Base-by-base conservation (phyloP, 169 alveolate genomes). In the Cryptosporidium ubiquitum region DNA sequence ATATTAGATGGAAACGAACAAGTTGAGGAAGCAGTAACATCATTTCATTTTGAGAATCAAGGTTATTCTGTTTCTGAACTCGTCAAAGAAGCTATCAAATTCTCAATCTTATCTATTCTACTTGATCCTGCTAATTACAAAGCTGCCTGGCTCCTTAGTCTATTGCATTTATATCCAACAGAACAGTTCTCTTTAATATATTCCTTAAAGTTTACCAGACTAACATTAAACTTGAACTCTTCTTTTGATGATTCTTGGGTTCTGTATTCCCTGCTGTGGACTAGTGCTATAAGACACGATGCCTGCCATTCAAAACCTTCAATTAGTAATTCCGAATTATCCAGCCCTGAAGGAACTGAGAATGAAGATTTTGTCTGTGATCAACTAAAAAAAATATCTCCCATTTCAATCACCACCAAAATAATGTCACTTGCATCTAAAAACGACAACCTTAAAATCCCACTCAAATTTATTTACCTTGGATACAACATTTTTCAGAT, bases 231-330 rank as follows among this genome's bases (percentile, higher is more conserved):
- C 5, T 33, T 79, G 31, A 79, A 79, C 37, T 64, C 75, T 29
- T 79, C 75, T 44, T 79, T 58, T 26, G 16, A 44, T 23, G 89
- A 79, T 61, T 58, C 89, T 1, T 79, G 89, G 89, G 69, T 79
- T 3, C 39, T 79, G 18, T 61, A 64, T 42, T 37, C 89, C 10
- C 75, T 79, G 16, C 64, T 79, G 12, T 61, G 57, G 57, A 79
- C 89, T 23, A 23, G 79, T 35, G 26, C 49, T 29, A n/a, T 64
- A n/a, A 47, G 2, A 29, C 5, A 64, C 12, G 71, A 64, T 10
- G 0, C 29, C 66, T 5, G 18, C n/a, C 1, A 55, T 26, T 6
- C 20, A 23, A 6, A 9, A n/a, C 26, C 29, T 55, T 26, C 18
- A n/a, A 26, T 26, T 26, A 31, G 33, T 16, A 58, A 16, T n/a